These are phyloP conservation scores for Leccinellum albellum DNA, from an alignment of 768 basidiomycete genomes.

Conservation along the genomic window DNA sequence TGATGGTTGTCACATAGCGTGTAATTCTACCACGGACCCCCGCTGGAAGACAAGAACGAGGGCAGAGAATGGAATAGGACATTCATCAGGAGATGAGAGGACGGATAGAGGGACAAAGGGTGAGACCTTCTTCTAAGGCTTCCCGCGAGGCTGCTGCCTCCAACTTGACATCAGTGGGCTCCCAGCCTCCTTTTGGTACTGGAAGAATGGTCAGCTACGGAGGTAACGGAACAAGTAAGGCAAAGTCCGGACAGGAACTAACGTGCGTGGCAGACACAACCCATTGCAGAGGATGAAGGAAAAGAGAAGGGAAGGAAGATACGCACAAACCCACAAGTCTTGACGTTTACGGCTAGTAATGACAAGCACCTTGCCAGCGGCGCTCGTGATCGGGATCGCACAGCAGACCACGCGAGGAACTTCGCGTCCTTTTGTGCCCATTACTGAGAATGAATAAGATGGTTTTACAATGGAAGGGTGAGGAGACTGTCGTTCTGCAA, in stretches of 20 bases:
- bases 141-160: slow-evolving; percentile 88
- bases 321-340: slow-evolving; percentile 87
- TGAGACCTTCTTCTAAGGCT: slow-evolving; percentile 96
- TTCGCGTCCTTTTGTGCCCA: slow-evolving; percentile 70
- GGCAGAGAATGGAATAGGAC: slow-evolving; percentile 39
- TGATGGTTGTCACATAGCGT: slow-evolving; percentile 80
- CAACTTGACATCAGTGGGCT: slow-evolving; percentile 72
- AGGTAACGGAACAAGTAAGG: not conserved
- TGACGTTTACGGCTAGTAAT: slow-evolving; percentile 82
- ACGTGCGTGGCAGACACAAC: slow-evolving; percentile 1
- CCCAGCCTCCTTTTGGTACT: slow-evolving; percentile 96
- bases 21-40: slow-evolving; percentile 86
- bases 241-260: not conserved
- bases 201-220: slow-evolving; percentile 12
- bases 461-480: slow-evolving; percentile 3
- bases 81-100: slow-evolving; percentile 67
- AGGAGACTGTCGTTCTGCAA: not conserved
- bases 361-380: slow-evolving; percentile 74
- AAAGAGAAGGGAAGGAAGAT: slow-evolving; percentile 7
- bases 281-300: not conserved
- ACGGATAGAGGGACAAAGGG: slow-evolving; percentile 74
- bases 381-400: slow-evolving; percentile 77
- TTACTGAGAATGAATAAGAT: slow-evolving; percentile 17
- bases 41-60: slow-evolving; percentile 46
- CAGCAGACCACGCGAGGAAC: slow-evolving; percentile 87